Evolutionary conservation across 2,329 filamentous ascomycete species (phyloP).

Genomic region (Cordyceps pruinosa): DNA sequence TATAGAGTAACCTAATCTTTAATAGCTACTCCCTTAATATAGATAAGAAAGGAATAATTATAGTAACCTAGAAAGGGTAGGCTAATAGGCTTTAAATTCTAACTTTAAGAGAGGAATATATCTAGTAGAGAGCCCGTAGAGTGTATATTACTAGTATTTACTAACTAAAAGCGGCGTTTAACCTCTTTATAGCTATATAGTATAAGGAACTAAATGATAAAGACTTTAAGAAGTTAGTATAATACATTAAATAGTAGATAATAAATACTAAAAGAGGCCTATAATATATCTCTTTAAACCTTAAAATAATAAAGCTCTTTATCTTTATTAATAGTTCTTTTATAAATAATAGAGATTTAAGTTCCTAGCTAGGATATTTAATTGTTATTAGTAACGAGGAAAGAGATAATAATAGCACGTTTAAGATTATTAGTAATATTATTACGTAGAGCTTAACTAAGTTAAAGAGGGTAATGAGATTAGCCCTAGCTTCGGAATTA

Average conservation of each 20-base stretch:
- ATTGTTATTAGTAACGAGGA: background rate
- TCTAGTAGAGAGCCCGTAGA: background rate
- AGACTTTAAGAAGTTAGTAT: background rate
- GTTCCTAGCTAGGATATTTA: background rate
- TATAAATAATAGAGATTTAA: background rate
- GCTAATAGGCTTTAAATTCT: background rate
- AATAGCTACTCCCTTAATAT: background rate
- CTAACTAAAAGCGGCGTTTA: background rate
- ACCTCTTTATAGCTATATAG: background rate
- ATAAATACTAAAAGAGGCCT: background rate
- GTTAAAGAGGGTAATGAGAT: background rate
- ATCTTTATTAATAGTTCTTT: background rate
- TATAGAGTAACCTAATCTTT: background rate
- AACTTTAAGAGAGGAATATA: background rate
- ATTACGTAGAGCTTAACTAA: background rate
- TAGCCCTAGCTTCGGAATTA: background rate
- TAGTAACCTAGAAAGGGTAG: background rate
- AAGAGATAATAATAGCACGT: background rate
- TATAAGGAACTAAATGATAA: background rate
- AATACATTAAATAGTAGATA: background rate
- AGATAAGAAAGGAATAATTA: background rate
- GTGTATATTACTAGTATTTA: background rate
- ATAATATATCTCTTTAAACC: background rate
- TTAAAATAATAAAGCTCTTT: background rate
- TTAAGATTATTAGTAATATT: background rate